These are phyloP conservation scores for Purpureocillium lavendulum DNA, from an alignment of 2,329 filamentous ascomycete genomes.

Conservation along the genomic window DNA sequence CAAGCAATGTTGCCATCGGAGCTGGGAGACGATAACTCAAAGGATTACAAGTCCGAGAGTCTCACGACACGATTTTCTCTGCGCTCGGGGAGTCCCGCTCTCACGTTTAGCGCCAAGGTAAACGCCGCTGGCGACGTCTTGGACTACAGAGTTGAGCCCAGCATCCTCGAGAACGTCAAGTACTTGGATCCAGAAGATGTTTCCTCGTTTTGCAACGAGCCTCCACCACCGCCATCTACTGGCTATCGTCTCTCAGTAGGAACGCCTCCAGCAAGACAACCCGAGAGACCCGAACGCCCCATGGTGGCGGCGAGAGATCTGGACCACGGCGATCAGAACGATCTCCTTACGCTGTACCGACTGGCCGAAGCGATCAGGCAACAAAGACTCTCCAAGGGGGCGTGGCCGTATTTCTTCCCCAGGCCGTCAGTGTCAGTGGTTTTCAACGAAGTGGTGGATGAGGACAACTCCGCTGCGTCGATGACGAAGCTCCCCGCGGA, in stretches of 20 bases:
- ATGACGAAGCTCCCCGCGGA: slow-evolving; percentile 30
- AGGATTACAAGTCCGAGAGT: slow-evolving; percentile 23
- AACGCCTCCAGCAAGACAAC: slow-evolving; percentile 11
- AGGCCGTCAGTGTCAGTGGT: slow-evolving; percentile 33
- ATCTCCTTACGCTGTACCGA: slow-evolving; percentile 37
- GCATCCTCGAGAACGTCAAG: slow-evolving; percentile 43
- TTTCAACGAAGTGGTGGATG: slow-evolving; percentile 24
- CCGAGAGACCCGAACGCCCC: slow-evolving; percentile 21
- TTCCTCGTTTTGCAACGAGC: slow-evolving; percentile 31
- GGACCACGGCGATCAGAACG: slow-evolving; percentile 29
- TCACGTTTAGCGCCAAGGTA: slow-evolving; percentile 56
- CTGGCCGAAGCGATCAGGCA: slow-evolving; percentile 38
- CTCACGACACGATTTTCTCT: slow-evolving; percentile 48
- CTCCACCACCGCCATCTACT: slow-evolving; percentile 10
- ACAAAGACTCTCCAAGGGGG: slow-evolving; percentile 35
- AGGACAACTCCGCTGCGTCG: slow-evolving; percentile 2
- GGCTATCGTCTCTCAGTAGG: slow-evolving; percentile 21
- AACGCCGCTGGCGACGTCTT: slow-evolving; percentile 43
- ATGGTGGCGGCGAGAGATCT: slow-evolving; percentile 37
- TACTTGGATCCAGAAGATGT: slow-evolving; percentile 48
- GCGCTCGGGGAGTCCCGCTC: slow-evolving; percentile 36
- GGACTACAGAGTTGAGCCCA: slow-evolving; percentile 45
- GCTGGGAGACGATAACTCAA: slow-evolving; percentile 17
- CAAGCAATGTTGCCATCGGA: slow-evolving; percentile 47
- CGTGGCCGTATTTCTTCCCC: slow-evolving; percentile 38